These are phyloP conservation scores for Persicaria maculosa DNA, from an alignment of 148 eudicot genomes.

Conservation along the genomic window DNA sequence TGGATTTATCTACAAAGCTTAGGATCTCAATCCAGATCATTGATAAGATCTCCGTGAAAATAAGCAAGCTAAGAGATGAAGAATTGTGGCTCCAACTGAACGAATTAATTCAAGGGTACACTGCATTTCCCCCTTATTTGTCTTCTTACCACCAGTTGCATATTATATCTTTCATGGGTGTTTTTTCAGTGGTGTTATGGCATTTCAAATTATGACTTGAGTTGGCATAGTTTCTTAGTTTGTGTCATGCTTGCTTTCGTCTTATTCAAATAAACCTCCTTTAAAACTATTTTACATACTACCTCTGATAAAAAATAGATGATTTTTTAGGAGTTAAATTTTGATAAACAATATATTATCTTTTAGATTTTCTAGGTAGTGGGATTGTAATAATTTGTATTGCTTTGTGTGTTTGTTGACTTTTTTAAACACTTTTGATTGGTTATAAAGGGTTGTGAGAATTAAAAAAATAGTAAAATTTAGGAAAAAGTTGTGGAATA, in stretches of 20 bases:
- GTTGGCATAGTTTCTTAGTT: background rate
- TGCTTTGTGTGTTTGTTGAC: no score
- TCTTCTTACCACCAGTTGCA: background rate
- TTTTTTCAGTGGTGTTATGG: background rate
- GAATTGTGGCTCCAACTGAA: slow-evolving; percentile 88
- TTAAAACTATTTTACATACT: background rate
- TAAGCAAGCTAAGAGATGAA: slow-evolving; percentile 79
- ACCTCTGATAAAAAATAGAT: no score
- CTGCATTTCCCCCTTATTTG: slow-evolving; percentile 5
- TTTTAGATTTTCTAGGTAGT: no score
- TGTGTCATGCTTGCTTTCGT: background rate
- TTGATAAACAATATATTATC: no score
- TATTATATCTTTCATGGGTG: slow-evolving; percentile 3
- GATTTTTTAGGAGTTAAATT: no score
- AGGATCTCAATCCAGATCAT: slow-evolving; percentile 88
- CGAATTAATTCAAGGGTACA: slow-evolving; percentile 81
- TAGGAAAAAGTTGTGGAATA: no score
- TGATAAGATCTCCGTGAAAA: slow-evolving; percentile 79
- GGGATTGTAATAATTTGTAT: no score
- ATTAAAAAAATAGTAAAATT: no score
- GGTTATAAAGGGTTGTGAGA: no score
- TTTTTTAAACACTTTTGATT: no score
- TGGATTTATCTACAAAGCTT: slow-evolving; percentile 79
- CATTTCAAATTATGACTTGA: background rate
- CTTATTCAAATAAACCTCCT: background rate